phyloP scores from a whole-genome alignment of 2,329 filamentous ascomycete species.

The Magnaporthales sp. region DNA sequence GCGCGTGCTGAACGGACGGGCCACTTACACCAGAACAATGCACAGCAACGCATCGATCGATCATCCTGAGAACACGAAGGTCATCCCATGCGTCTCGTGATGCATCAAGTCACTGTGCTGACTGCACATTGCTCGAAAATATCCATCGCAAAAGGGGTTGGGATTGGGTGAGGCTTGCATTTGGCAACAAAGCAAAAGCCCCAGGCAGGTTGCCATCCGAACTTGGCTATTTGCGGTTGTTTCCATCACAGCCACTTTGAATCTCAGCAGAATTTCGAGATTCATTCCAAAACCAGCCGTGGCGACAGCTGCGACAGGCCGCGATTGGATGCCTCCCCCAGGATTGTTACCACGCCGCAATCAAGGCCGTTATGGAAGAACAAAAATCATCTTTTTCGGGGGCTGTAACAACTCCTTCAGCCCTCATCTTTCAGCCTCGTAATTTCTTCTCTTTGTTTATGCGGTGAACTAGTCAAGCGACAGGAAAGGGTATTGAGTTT shows the following conservation, averaged over 20 bases:
- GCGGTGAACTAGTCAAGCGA: neutral
- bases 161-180: neutral
- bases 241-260: neutral
- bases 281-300: neutral
- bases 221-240: neutral
- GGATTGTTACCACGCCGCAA: neutral
- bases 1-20: neutral
- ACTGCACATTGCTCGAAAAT: no score
- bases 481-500: neutral
- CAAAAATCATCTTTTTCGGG: no score
- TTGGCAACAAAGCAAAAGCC: neutral
- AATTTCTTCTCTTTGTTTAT: neutral
- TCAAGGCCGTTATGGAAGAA: neutral
- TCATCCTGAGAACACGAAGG: neutral
- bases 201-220: neutral
- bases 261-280: neutral
- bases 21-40: neutral
- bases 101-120: no score
- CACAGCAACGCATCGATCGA: no score
- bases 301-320: neutral
- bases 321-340: neutral
- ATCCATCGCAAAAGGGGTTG: neutral
- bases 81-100: neutral
- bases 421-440: neutral
- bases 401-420: neutral